Evolutionary conservation across 1,284 basidiomycete species (phyloP), one percentile per base, ranked within the genome.

Genomic region (Irpex sp.): DNA sequence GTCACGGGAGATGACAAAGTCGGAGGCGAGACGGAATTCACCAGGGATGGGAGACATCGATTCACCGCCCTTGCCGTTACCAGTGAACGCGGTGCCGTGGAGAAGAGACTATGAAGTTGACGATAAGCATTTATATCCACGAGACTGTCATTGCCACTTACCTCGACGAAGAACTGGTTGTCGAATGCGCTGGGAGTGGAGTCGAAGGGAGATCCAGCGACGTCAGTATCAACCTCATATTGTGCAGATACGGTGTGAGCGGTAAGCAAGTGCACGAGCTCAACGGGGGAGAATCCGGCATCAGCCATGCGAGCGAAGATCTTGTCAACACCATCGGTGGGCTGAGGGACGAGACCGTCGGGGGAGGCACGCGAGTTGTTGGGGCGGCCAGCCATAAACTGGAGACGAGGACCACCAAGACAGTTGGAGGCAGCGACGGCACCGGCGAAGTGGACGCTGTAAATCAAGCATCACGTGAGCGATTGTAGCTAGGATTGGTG

Each of bases 91-190:
- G 3, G 69, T 71, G 31, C 77, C 77, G 40, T 62, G 62, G 7
- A 77, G 66, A 13, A 76, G 71, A 8, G 72, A 73, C 72, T 75
- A 26, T 15, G 49, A 9, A 38, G 17, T 11, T 13, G 40, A 44
- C 15, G 8, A 44, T 44, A 9, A 44, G 40, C 40, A 44, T 44
- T 9, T 19, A 26, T 21, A 40, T 44, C 11, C n/a, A 57, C 40
- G 48, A 11, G 11, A 4, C 11, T 2, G 58, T 11, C 21, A 13
- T 13, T 13, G 67, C 31, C 79, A 37, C 66, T 31, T 6, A 75
- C 74, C 71, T 80, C 78, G 48, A 79, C 64, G 69, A 77, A 77
- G 70, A 79, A 76, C 64, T 79, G 77, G 3, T 76, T 55, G 67
- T 80, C 78, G 62, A 80, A 79, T 0, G 57, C 52, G 37, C 61